These are phyloP conservation scores for Russula vinacea DNA, from an alignment of 768 basidiomycete species.

Conservation along the genomic window DNA sequence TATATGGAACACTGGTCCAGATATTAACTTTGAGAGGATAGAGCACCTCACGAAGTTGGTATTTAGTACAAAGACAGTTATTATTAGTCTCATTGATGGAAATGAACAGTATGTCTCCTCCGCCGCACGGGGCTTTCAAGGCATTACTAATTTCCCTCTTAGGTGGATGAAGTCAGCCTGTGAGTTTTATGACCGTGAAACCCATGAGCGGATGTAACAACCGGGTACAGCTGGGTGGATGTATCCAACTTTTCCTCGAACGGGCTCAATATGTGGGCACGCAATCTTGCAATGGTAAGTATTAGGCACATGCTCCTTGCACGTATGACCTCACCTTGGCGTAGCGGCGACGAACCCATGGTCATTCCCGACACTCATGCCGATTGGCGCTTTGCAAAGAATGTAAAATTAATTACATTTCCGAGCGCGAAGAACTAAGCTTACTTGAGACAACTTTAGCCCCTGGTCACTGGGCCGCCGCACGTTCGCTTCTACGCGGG, in stretches of 20 bases:
- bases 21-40: slow-evolving; percentile 91
- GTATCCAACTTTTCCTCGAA: slow-evolving; percentile 46
- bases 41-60: slow-evolving; percentile 91
- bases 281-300: slow-evolving; percentile 70
- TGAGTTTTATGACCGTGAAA: slow-evolving; percentile 38
- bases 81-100: slow-evolving; percentile 80
- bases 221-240: slow-evolving; percentile 45
- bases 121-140: not conserved
- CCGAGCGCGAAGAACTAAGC: slow-evolving; percentile 10
- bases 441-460: slow-evolving; percentile 43
- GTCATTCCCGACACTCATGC: slow-evolving; percentile 71
- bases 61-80: slow-evolving; percentile 83
- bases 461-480: slow-evolving; percentile 63
- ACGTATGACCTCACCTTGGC: slow-evolving; percentile 2
- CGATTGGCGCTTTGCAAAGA: slow-evolving; percentile 88
- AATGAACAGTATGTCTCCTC: slow-evolving; percentile 64
- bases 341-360: slow-evolving; percentile 81
- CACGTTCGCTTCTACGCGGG: slow-evolving; percentile 87
- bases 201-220: not conserved
- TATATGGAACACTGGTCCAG: slow-evolving; percentile 81
- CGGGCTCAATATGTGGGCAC: slow-evolving; percentile 79
- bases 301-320: not conserved
- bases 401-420: slow-evolving; percentile 48
- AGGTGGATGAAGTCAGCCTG: slow-evolving; percentile 92
- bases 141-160: slow-evolving; percentile 18